A percentile compares a stretch with the other conserved stretches of the same genome.
phyloP scores from a whole-genome alignment of 257 asterid species.

The Misopates orontium region DNA sequence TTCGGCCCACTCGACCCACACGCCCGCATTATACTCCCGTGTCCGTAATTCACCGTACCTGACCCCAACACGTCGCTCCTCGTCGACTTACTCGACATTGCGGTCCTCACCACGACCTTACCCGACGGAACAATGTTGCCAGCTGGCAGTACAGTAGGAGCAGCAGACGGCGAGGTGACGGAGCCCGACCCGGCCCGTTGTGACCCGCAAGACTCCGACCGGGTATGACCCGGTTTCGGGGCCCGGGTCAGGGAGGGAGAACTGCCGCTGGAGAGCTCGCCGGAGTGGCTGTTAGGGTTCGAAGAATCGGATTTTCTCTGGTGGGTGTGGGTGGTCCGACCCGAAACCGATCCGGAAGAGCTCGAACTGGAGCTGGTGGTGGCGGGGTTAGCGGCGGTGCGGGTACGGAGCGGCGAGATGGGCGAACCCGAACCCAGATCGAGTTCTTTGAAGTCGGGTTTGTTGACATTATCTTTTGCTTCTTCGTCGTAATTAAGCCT shows the following conservation, averaged over 20 bases:
- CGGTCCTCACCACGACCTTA: slow-evolving; percentile 49
- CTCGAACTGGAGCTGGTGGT: slow-evolving; percentile 71
- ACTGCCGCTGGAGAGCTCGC: slow-evolving; percentile 61
- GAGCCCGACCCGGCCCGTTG: slow-evolving; percentile 45
- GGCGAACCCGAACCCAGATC: slow-evolving; percentile 87
- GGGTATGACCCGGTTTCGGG: slow-evolving; percentile 44
- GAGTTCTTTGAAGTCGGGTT: slow-evolving; percentile 78
- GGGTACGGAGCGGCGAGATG: slow-evolving; percentile 53
- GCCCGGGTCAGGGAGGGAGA: slow-evolving; percentile 46
- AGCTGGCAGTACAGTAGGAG: slow-evolving; percentile 44
- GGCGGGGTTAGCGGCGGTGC: slow-evolving; percentile 37
- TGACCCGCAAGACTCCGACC: slow-evolving; percentile 65
- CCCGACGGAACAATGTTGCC: slow-evolving; percentile 90
- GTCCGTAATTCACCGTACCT: slow-evolving; percentile 58
- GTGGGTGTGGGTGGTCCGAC: slow-evolving; percentile 36
- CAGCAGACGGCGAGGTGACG: slow-evolving; percentile 49
- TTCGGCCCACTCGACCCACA: slow-evolving; percentile 23
- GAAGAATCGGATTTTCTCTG: slow-evolving; percentile 45
- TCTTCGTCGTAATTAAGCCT: slow-evolving; percentile 31
- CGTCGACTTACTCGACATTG: slow-evolving; percentile 45
- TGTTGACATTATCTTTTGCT: slow-evolving; percentile 42
- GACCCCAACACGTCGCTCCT: slow-evolving; percentile 54
- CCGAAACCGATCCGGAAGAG: slow-evolving; percentile 80
- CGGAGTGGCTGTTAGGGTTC: slow-evolving; percentile 52
- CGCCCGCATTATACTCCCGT: slow-evolving; percentile 68